Conservation (phyloP, 495 filamentous ascomycete genomes). For the Aspergillus steynii region DNA sequence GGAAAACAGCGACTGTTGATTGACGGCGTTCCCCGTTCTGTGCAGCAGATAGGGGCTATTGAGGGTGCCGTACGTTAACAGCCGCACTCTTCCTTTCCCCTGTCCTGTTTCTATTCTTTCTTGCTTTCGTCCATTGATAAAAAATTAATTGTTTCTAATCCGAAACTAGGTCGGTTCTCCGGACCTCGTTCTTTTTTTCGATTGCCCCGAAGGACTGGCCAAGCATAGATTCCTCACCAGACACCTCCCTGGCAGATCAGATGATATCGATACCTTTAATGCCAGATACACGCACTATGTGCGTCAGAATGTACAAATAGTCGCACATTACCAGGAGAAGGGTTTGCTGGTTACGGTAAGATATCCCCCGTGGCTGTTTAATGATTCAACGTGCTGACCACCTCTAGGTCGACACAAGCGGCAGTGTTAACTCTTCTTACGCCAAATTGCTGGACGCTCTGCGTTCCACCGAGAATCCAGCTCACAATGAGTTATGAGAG, state of each 20-base stretch:
- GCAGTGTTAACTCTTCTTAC: background rate
- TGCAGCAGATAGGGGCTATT: background rate
- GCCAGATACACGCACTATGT: background rate
- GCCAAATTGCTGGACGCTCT: background rate
- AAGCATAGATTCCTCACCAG: background rate
- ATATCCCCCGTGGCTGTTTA: background rate
- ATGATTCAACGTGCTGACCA: background rate
- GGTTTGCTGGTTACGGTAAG: conserved; percentile 2
- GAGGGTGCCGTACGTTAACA: background rate
- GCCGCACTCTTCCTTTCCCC: too few relatives aligned
- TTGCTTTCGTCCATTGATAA: background rate
- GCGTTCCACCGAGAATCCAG: background rate
- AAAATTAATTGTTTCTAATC: background rate
- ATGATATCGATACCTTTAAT: background rate
- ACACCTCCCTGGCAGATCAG: background rate
- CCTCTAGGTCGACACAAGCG: conserved; percentile 4
- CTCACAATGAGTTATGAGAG: background rate
- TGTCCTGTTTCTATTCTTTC: too few relatives aligned
- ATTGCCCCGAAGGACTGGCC: background rate
- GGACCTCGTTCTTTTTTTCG: background rate
- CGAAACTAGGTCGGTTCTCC: background rate
- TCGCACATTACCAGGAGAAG: background rate
- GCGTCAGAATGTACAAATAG: background rate
- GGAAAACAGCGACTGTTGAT: background rate
- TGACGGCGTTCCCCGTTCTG: background rate